Evolutionary conservation across 2,329 filamentous ascomycete genomes (phyloP), one percentile per base, ranked within the genome.

Genomic region (Penicillium sp.): DNA sequence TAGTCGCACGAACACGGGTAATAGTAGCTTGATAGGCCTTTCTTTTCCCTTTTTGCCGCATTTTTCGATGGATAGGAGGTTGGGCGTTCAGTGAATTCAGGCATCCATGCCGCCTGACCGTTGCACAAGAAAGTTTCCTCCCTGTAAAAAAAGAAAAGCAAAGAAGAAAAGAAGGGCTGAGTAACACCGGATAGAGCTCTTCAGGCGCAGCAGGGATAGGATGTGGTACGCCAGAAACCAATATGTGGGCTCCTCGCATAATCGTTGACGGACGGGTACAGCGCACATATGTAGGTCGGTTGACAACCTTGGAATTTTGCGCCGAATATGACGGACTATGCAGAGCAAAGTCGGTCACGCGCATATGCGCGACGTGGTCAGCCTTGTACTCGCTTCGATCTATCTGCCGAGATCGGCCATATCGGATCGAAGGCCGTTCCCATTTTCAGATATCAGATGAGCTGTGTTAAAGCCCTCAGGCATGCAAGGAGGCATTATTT

Each of bases 401-500:
- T 3, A 4, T 22, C 22, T 6, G 2, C 37, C 18, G 18, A 22
- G 2, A 20, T 40, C 37, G 37, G 18, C 18, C n/a, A n/a, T n/a
- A 31, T 40, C 18, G 3, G 27, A 47, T 35, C 45, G 20, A 23
- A 14, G 29, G 29, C 18, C 6, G n/a, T 23, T 25, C 4, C 20
- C 27, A 22, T 11, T 37, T 37, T 22, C 18, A 6, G 37, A 40
- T 18, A 22, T 40, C 37, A 40, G 37, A 40, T 40, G 37, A 9
- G 18, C 35, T 20, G 37, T 9, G 35, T 9, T n/a, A 12, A 22
- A 9, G 37, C 37, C 37, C 37, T 22, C 8, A 6, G 37, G 9
- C 18, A 40, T 40, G 56, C 42, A 60, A 60, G 56, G 53, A 54
- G 58, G 48, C 7, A 22, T 41, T 22, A 40, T 41, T 31, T 29